Evolutionary conservation across 345 rosid species (phyloP).

Genomic region (Leavenworthia alabamica): DNA sequence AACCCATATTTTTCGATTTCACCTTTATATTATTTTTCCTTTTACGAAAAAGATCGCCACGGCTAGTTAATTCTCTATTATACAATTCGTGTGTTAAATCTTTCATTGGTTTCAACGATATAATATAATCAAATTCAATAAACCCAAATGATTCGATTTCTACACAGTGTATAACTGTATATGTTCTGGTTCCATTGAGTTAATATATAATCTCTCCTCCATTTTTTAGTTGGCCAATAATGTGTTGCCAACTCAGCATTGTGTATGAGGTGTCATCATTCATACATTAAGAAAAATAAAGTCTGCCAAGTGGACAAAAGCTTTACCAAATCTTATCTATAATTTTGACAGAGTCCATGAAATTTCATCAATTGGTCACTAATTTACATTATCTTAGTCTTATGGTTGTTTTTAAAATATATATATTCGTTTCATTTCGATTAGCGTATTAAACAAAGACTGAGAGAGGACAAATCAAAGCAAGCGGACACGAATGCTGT

Average conservation of each 20-base stretch:
- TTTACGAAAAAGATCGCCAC: background rate
- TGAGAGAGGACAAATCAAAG: background rate
- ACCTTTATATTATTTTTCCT: background rate
- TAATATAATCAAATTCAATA: no score
- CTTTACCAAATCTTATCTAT: background rate
- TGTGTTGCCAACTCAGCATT: background rate
- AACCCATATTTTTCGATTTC: slow-evolving; percentile 5
- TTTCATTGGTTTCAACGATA: background rate
- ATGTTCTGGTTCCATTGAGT: background rate
- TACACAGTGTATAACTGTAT: background rate
- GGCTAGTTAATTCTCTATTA: background rate
- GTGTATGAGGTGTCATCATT: background rate
- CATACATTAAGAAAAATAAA: background rate
- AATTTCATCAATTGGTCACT: background rate
- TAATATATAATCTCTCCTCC: background rate
- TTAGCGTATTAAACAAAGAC: background rate
- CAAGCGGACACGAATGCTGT: slow-evolving; percentile 5
- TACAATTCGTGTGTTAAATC: background rate
- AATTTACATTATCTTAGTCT: background rate
- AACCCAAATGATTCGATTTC: background rate
- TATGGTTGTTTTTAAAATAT: background rate
- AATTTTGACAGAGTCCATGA: background rate
- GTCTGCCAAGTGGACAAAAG: background rate
- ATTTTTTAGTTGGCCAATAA: background rate
- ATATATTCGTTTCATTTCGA: background rate